Base-by-base conservation (phyloP, 140 eudicot genomes). In the Senecio squalidus region DNA sequence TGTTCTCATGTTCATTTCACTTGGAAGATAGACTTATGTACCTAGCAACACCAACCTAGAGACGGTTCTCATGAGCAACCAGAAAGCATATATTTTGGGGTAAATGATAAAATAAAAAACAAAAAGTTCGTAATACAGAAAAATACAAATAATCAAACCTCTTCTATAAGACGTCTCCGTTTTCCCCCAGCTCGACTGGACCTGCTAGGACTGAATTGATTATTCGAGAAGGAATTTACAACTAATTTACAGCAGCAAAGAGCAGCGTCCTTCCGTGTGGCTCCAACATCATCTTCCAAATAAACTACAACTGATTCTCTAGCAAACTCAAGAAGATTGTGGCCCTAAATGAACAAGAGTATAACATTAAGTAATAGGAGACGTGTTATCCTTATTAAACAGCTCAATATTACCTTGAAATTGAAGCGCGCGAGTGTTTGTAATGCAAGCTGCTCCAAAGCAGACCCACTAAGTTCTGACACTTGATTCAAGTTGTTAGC, bases 201-300 rank as follows among this genome's bases (percentile, higher is more conserved):
- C 80, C 98, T 81, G 69, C 74, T 71, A 31, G 85, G 71, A 57
- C 73, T 77, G 57, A 81, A 79, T 55, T 79, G 84, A 9, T 73
- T 41, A 16, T 70, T 39, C 49, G 85, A 69, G 64, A 91, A 81
- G 30, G 94, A 83, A 77, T 87, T 86, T 36, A 83, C 84, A 51
- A 91, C 82, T 69, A 88, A 58, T 67, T 85, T 87, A 75, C 96
- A 91, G 87, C 96, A 86, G 74, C 96, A 86, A 53, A 91, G 80
- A 0, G 98, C 96, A 74, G 98, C 98, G 51, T 83, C 95, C 76
- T 91, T 91, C 51, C 98, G 64, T 67, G 98, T 91, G 31, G 78
- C 82, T 62, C 88, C 96, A 79, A 86, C 98, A 56, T 91, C 96
- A 58, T 91, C 95, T 81, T 91, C 98, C 69, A 91, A 66, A 80